These are phyloP conservation scores for Talaromyces ruber DNA, from an alignment of 495 filamentous ascomycete genomes.

Conservation along the genomic window DNA sequence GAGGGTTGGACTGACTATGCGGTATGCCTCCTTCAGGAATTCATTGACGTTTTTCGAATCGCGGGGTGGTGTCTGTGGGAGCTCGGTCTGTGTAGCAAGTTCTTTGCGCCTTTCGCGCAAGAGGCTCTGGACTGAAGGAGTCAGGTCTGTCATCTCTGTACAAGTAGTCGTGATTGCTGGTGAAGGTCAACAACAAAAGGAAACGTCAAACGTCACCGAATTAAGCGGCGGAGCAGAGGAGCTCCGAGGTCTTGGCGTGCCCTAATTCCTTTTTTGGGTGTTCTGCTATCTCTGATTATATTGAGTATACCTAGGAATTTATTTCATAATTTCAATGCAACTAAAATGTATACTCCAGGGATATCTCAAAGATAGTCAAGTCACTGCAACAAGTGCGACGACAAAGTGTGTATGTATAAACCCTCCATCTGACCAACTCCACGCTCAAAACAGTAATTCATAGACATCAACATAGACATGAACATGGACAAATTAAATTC, in stretches of 20 bases:
- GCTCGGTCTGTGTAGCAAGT: slow-evolving; percentile 26
- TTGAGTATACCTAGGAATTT: neutral
- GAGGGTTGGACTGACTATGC: slow-evolving; percentile 56
- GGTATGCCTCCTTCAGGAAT: slow-evolving; percentile 92
- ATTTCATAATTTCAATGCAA: neutral
- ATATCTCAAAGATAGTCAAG: neutral
- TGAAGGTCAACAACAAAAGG: neutral
- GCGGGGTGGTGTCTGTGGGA: slow-evolving; percentile 13
- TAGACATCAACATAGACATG: neutral
- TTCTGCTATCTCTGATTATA: neutral
- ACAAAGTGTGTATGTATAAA: neutral
- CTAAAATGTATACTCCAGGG: neutral
- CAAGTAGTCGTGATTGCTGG: neutral
- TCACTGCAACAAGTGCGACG: neutral
- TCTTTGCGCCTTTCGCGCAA: slow-evolving; percentile 42
- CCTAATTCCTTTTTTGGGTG: neutral
- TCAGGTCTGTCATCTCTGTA: slow-evolving; percentile 57
- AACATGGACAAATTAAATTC: neutral
- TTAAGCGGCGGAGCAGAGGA: neutral
- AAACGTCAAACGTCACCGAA: neutral
- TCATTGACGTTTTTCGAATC: slow-evolving; percentile 57
- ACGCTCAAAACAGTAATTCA: slow-evolving; percentile 3
- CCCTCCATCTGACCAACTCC: slow-evolving; percentile 6
- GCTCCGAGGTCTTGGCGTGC: neutral
- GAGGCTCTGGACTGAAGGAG: slow-evolving; percentile 51